A percentile compares a stretch with the other conserved stretches of the same genome.
Evolutionary conservation across 345 rosid genomes (phyloP).

Genomic region (Turritis glabra): DNA sequence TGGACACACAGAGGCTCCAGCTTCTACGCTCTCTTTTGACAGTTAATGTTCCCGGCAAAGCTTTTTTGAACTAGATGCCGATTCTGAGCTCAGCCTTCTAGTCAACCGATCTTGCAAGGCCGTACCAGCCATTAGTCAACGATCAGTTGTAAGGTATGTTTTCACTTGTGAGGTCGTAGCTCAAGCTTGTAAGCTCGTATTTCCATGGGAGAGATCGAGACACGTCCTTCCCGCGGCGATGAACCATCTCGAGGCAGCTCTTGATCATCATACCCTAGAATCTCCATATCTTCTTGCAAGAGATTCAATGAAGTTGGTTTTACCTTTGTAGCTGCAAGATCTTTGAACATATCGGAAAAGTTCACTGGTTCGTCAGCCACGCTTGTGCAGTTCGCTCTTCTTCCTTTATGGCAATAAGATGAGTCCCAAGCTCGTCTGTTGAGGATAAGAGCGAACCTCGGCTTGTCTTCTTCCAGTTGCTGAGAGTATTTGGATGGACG

Average conservation of each 20-base stretch:
- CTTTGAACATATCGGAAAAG: slow-evolving; percentile 72
- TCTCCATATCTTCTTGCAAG: slow-evolving; percentile 71
- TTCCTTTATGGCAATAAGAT: slow-evolving; percentile 62
- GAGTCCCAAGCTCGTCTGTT: slow-evolving; percentile 81
- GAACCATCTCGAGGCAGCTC: slow-evolving; percentile 44
- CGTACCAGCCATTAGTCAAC: slow-evolving; percentile 23
- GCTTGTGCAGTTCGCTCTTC: slow-evolving; percentile 61
- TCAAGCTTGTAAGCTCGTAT: slow-evolving; percentile 92
- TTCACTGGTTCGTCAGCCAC: slow-evolving; percentile 68
- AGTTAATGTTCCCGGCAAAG: slow-evolving; percentile 11
- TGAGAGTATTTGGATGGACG: slow-evolving; percentile 70
- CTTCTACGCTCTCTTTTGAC: slow-evolving; percentile 19
- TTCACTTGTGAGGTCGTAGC: slow-evolving; percentile 51
- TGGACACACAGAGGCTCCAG: slow-evolving; percentile 6
- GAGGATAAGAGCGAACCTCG: slow-evolving; percentile 66
- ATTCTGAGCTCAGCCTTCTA: slow-evolving; percentile 9
- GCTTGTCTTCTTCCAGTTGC: slow-evolving; percentile 47
- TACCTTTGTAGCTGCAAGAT: slow-evolving; percentile 57
- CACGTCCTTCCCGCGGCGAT: slow-evolving; percentile 52
- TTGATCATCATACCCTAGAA: slow-evolving; percentile 75
- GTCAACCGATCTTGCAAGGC: slow-evolving; percentile 24
- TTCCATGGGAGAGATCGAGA: slow-evolving; percentile 85
- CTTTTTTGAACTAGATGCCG: slow-evolving; percentile 15
- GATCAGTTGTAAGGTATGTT: neutral
- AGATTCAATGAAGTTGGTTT: slow-evolving; percentile 88